A percentile compares a stretch with the other conserved stretches of the same genome.
Evolutionary conservation across 805 yeast species (phyloP).

Genomic region (Debaryomyces maramus): DNA sequence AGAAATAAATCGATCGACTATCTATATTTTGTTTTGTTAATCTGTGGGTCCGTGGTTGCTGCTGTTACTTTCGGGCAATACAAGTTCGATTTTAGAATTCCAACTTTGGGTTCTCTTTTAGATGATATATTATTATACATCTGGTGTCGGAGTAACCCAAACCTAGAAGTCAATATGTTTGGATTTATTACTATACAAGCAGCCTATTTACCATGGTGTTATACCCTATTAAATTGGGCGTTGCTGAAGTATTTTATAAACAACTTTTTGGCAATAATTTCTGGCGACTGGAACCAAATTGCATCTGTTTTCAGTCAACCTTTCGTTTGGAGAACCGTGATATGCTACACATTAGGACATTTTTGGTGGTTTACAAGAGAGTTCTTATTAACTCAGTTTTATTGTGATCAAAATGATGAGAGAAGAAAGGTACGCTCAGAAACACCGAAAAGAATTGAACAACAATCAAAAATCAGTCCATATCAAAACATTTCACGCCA

Average conservation of each 20-base stretch:
- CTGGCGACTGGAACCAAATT: slow-evolving; percentile 9
- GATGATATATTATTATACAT: slow-evolving; percentile 28
- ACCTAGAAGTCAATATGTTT: slow-evolving; percentile 19
- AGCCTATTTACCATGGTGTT: slow-evolving; percentile 21
- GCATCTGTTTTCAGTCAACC: slow-evolving; percentile 9
- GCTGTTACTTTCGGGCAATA: slow-evolving; percentile 17
- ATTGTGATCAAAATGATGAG: slow-evolving; percentile 16
- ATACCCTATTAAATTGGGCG: slow-evolving; percentile 9
- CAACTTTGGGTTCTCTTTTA: slow-evolving; percentile 25
- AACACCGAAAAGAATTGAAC: slow-evolving; percentile 11
- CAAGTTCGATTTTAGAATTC: slow-evolving; percentile 13
- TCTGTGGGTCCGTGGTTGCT: slow-evolving; percentile 23
- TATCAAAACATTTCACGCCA: slow-evolving; percentile 6
- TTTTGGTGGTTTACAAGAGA: slow-evolving; percentile 36
- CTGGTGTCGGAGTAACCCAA: slow-evolving; percentile 30
- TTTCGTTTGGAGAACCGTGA: slow-evolving; percentile 13
- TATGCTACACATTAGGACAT: slow-evolving; percentile 25
- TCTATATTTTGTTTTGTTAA: slow-evolving; percentile 26
- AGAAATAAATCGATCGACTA: slow-evolving; percentile 28
- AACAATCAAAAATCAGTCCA: slow-evolving; percentile 12
- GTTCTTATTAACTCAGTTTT: slow-evolving; percentile 14
- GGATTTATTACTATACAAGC: slow-evolving; percentile 22
- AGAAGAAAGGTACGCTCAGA: slow-evolving; percentile 14
- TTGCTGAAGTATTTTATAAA: slow-evolving; percentile 10
- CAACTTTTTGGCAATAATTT: slow-evolving; percentile 8